Evolutionary conservation across 495 filamentous ascomycete genomes (phyloP), one percentile per base, ranked within the genome.

Genomic region (Bathelium albidoporum): DNA sequence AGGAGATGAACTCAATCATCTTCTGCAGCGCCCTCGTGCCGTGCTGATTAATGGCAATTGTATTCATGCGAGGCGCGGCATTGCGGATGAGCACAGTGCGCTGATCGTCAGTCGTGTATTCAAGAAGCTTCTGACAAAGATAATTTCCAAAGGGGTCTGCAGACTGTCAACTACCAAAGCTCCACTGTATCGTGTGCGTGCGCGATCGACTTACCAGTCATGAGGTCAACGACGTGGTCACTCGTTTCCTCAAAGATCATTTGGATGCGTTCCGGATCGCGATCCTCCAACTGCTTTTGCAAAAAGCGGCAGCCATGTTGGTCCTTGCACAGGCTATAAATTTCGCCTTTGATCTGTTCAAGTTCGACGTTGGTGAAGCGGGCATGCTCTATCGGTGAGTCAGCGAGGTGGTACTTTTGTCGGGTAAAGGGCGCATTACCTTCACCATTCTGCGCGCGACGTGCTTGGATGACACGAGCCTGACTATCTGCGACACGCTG

Each of bases 1-100:
- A 91, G 52, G 88, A 87, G 68, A 98, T 89, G 69, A 88, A 93
- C 72, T 98, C 94, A 65, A 98, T 97, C 94, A 98, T 98, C 81
- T 97, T 97, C 76, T 98, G 94, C 62, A 98, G 76, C 67, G 94
- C 94, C 32, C 94, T 84, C 43, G 94, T 98, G 64, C 94, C 94
- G 75, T 98, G 94, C 76, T 95, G 90, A 74, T 97, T 97, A 60
- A 97, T 76, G 9, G 95, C 94, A 72, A 97, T 97, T 62, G 85
- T 84, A 28, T 95, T 91, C 74, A 98, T 86, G 59, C 91, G 83
- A 11, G 85, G 81, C 11, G 90, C 82, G 14, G 94, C 90, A 70
- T 94, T 95, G 71, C 91, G 85, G 69, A 98, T 90, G 34, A 98
- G 80, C 29, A 86, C 86, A 55, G 93, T 97, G 55, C 94, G 90